These are phyloP conservation scores for Ascocoryne sarcoides DNA, from an alignment of 2,329 filamentous ascomycete genomes.

Conservation along the genomic window DNA sequence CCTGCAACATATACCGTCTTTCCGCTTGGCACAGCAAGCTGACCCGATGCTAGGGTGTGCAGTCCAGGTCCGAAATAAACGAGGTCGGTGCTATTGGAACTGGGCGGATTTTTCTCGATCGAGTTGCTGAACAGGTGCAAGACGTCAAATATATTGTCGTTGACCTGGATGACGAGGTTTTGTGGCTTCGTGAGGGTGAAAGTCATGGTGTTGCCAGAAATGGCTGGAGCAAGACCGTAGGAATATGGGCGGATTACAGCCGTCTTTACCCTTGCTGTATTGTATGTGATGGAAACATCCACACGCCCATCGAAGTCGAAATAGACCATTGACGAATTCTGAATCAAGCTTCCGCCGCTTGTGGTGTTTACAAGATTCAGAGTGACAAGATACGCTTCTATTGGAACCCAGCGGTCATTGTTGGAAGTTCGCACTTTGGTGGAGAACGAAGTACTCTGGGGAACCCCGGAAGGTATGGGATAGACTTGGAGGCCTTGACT, in stretches of 20 bases:
- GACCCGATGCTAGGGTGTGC: slow-evolving; percentile 8
- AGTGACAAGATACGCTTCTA: no score
- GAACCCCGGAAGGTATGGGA: no score
- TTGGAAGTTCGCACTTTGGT: no score
- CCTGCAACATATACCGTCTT: slow-evolving; percentile 18
- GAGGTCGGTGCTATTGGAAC: slow-evolving; percentile 10
- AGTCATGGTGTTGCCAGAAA: slow-evolving; percentile 7
- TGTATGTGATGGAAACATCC: slow-evolving; percentile 9
- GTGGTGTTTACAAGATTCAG: no score
- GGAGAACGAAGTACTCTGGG: no score
- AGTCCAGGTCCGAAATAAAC: slow-evolving; percentile 26
- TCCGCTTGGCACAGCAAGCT: slow-evolving; percentile 6
- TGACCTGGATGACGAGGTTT: slow-evolving; percentile 22
- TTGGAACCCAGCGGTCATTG: no score
- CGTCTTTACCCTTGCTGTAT: slow-evolving; percentile 1
- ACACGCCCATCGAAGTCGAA: slow-evolving; percentile 15
- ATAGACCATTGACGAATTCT: slow-evolving; percentile 9
- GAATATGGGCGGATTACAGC: slow-evolving; percentile 12
- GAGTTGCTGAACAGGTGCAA: slow-evolving; percentile 23
- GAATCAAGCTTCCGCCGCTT: no score
- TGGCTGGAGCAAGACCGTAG: slow-evolving; percentile 8
- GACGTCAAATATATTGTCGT: slow-evolving; percentile 23
- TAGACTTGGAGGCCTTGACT: no score
- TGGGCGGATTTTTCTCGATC: slow-evolving; percentile 12
- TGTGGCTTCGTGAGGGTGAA: slow-evolving; percentile 10